A percentile compares a stretch with the other conserved stretches of the same genome.
Conservation (phyloP, 2,329 filamentous ascomycete genomes). For the Curvularia spicifera region DNA sequence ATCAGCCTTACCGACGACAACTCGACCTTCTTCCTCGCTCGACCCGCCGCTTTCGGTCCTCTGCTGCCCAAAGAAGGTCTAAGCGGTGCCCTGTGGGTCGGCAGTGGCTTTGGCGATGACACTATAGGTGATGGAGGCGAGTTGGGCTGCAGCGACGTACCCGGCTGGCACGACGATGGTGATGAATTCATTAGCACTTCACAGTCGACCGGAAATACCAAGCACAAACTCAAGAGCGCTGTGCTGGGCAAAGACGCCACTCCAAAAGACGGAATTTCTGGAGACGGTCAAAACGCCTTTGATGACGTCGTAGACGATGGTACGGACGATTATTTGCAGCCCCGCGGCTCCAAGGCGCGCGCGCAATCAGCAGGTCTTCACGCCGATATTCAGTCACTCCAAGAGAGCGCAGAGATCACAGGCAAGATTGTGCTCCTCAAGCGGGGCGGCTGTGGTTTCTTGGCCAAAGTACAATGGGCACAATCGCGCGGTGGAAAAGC, state of each 20-base stretch:
- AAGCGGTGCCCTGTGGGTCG: conserved; percentile 91
- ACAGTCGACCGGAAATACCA: conserved; percentile 8
- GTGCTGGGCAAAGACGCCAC: background rate
- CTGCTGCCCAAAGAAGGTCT: conserved; percentile 75
- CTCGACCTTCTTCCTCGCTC: conserved; percentile 92
- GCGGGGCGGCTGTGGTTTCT: conserved; percentile 91
- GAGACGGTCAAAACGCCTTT: background rate
- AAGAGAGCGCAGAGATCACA: conserved; percentile 89
- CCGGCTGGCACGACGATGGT: conserved; percentile 74
- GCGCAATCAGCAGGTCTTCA: conserved; percentile 56
- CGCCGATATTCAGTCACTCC: conserved; percentile 88
- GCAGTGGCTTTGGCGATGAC: conserved; percentile 88
- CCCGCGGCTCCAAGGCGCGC: conserved; percentile 31
- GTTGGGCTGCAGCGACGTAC: conserved; percentile 92
- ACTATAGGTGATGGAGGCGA: conserved; percentile 74
- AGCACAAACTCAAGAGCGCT: background rate
- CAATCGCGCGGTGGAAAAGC: conserved; percentile 88
- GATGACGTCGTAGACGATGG: conserved; percentile 65
- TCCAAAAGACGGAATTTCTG: conserved; percentile 10
- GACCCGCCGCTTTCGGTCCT: conserved; percentile 92
- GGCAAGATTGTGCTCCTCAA: conserved; percentile 93
- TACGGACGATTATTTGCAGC: conserved; percentile 81
- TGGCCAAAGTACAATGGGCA: conserved; percentile 97
- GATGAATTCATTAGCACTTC: conserved; percentile 18
- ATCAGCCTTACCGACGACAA: conserved; percentile 98